Evolutionary conservation across 495 filamentous ascomycete species (phyloP), one percentile per base, ranked within the genome.

Genomic region (Podospora australis): DNA sequence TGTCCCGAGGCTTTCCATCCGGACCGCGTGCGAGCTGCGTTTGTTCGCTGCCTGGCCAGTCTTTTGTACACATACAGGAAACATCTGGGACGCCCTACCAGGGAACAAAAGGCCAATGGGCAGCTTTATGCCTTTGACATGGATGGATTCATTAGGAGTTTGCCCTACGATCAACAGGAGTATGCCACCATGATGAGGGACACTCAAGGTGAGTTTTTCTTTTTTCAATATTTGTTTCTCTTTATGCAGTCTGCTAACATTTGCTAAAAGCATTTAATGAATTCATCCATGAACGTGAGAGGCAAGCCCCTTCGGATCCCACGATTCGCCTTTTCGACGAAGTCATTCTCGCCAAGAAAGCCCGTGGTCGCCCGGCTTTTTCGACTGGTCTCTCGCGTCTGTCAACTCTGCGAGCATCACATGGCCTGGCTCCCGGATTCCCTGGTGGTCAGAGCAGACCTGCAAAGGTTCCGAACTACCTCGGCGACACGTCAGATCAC

Each of bases 11-110:
- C 94, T 3, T 98, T 98, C 74, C 82, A 88, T 48, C 74, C 88
- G 2, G 91, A 96, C 56, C 86, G 95, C 57, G 76, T 98, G 28
- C 82, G 90, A 13, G 90, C 92, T 7, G 88, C 92, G 1, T 97
- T 98, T 60, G 88, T 95, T 13, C 79, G 92, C 57, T 96, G 89
- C 65, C 87, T 95, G 55, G 90, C 92, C 21, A 94, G 88, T 63
- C 74, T 98, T 50, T 82, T 98, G 53, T 97, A 95, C 65, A 98
- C 92, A 0, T 97, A 98, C 67, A 82, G 95, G 51, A 90, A 90
- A 60, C 86, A 82, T 55, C 70, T 98, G 6, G 69, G 77, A 23
- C 80, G 86, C 7, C 82, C 92, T 6, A 82, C 74, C 5, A 80
- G 78, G 46, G 88, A 96, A 40, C 88, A 90, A 64, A 92, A 88